A percentile compares a stretch with the other conserved stretches of the same genome.
Evolutionary conservation across 2,329 filamentous ascomycete genomes (phyloP).

Genomic region (Gyromitra esculenta): DNA sequence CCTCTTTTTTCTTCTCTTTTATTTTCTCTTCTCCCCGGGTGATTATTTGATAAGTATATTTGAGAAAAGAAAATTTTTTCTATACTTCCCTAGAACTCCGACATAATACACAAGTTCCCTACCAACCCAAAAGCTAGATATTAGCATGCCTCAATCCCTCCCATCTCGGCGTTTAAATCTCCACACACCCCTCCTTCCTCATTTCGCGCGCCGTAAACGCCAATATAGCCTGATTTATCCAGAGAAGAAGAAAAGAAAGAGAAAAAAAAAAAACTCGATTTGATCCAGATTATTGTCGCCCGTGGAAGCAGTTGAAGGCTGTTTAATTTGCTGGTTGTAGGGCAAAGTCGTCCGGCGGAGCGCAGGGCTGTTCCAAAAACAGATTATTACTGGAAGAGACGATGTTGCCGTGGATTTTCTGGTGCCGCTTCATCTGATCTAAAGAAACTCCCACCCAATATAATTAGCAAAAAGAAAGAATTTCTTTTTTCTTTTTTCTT

Average conservation of each 20-base stretch:
- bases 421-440: conserved; percentile 57
- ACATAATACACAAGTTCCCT: neutral
- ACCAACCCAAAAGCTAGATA: conserved; percentile 11
- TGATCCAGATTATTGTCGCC: conserved; percentile 5
- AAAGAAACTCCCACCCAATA: neutral
- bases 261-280: conserved; percentile 8
- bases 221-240: conserved; percentile 27
- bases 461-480: conserved; percentile 34
- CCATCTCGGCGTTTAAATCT: conserved; percentile 7
- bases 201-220: conserved; percentile 28
- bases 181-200: neutral
- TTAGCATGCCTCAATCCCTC: conserved; percentile 12
- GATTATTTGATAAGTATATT: neutral
- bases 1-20: conserved; percentile 8
- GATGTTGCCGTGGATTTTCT: conserved; percentile 53
- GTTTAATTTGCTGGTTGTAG: conserved; percentile 10
- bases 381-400: conserved; percentile 29
- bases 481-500: neutral
- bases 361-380: conserved; percentile 12
- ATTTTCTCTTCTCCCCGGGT: conserved; percentile 10
- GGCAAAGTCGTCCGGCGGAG: conserved; percentile 3
- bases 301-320: neutral
- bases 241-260: neutral
- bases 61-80: neutral
- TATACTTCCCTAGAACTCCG: conserved; percentile 19